A percentile compares a stretch with the other conserved stretches of the same genome.
These are phyloP conservation scores for Ocimum tenuiflorum DNA, from an alignment of 257 asterid species.

Conservation along the genomic window DNA sequence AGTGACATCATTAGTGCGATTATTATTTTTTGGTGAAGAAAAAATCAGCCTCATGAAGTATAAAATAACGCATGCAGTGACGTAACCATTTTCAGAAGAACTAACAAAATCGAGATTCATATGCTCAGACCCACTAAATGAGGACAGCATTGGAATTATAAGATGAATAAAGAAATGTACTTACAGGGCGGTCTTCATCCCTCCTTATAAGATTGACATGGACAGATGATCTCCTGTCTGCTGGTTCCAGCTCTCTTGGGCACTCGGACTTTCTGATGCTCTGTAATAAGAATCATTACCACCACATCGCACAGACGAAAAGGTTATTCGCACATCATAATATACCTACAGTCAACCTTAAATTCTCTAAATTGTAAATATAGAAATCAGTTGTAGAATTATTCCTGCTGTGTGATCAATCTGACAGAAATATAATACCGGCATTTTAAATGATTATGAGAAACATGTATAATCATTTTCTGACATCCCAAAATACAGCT, in stretches of 20 bases:
- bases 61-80: background rate
- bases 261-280: slow-evolving; percentile 83
- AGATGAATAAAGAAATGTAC: slow-evolving; percentile 23
- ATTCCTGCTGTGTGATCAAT: too few species aligned
- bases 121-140: background rate
- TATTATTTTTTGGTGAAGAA: background rate
- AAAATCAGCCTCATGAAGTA: background rate
- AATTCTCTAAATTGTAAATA: background rate
- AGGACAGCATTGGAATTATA: too few species aligned
- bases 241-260: slow-evolving; percentile 91
- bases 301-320: background rate
- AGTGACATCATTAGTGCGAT: background rate
- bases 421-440: background rate
- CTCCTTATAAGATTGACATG: slow-evolving; percentile 78
- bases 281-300: slow-evolving; percentile 37
- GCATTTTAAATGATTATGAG: background rate
- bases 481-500: background rate
- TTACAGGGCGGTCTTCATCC: slow-evolving; percentile 73
- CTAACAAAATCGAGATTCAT: background rate
- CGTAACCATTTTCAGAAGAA: background rate
- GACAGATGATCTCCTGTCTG: slow-evolving; percentile 64
- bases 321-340: slow-evolving; percentile 2
- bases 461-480: background rate
- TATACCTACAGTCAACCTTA: background rate
- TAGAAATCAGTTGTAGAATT: background rate